These are phyloP conservation scores for Leishmania tarentolae DNA, from an alignment of 208 protist genomes.

Conservation along the genomic window DNA sequence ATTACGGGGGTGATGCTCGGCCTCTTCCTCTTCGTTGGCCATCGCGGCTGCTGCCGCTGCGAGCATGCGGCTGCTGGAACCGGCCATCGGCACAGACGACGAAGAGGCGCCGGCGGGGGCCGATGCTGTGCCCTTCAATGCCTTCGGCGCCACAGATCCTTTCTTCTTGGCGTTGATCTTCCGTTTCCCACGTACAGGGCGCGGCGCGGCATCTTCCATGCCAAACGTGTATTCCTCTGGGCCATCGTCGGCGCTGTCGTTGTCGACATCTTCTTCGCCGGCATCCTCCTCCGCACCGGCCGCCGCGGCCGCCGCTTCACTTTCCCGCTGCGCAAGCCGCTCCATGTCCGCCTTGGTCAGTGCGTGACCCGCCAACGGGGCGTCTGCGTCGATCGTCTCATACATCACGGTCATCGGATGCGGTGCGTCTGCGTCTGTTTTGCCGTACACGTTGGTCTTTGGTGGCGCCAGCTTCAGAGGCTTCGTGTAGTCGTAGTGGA, in stretches of 20 bases:
- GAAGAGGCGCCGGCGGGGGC: background rate
- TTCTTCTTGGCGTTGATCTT: slow-evolving; percentile 18
- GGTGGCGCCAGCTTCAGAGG: slow-evolving; percentile 57
- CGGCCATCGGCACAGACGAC: background rate
- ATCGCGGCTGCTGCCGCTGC: slow-evolving; percentile 1
- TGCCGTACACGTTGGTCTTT: slow-evolving; percentile 67
- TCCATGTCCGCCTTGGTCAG: slow-evolving; percentile 70
- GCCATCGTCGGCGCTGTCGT: slow-evolving; percentile 31
- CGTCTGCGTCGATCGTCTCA: slow-evolving; percentile 59
- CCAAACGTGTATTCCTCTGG: slow-evolving; percentile 79
- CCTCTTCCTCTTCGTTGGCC: slow-evolving; percentile 5
- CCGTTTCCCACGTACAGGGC: slow-evolving; percentile 7
- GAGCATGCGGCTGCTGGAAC: background rate
- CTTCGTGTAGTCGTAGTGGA: slow-evolving; percentile 61
- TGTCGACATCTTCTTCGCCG: slow-evolving; percentile 3
- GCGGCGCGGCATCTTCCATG: slow-evolving; percentile 51
- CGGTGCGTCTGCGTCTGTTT: slow-evolving; percentile 54
- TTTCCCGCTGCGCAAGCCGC: slow-evolving; percentile 24
- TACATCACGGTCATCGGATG: slow-evolving; percentile 65
- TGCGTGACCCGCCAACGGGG: slow-evolving; percentile 66
- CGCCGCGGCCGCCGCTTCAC: background rate
- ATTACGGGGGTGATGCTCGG: slow-evolving; percentile 1
- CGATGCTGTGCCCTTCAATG: slow-evolving; percentile 11
- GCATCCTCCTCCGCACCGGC: slow-evolving; percentile 13
- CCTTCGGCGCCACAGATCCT: background rate